These are phyloP conservation scores for Ceratocystis alfenasii DNA, from an alignment of 2,329 filamentous ascomycete genomes.

Conservation along the genomic window DNA sequence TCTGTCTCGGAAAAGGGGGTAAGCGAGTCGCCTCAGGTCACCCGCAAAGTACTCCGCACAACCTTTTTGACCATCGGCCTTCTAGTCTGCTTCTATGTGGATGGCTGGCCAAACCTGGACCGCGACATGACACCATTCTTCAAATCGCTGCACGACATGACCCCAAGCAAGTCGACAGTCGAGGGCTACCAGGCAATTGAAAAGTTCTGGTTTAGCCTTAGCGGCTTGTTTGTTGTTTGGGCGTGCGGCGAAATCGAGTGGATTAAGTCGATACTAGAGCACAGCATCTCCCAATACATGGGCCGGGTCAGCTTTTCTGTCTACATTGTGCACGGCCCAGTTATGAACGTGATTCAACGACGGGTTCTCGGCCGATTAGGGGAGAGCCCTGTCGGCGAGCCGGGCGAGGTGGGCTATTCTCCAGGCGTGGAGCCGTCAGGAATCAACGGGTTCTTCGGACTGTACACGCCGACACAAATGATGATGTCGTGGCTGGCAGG, in stretches of 20 bases:
- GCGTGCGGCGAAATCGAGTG: constrained; percentile 36
- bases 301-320: constrained; percentile 49
- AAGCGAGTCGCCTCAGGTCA: neutral
- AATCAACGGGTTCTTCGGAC: constrained; percentile 21
- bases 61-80: constrained; percentile 16
- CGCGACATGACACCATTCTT: constrained; percentile 22
- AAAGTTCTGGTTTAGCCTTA: constrained; percentile 45
- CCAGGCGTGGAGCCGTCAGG: constrained; percentile 15
- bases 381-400: constrained; percentile 18
- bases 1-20: neutral
- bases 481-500: constrained; percentile 21
- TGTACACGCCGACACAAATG: constrained; percentile 18
- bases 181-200: constrained; percentile 34
- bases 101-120: constrained; percentile 21
- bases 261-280: constrained; percentile 42
- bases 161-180: constrained; percentile 38
- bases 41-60: constrained; percentile 5
- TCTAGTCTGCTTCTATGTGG: constrained; percentile 29
- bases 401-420: constrained; percentile 15
- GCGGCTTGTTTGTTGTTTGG: constrained; percentile 41
- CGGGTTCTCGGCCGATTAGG: constrained; percentile 14
- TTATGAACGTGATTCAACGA: constrained; percentile 21
- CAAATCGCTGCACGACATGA: constrained; percentile 40
- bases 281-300: constrained; percentile 42
- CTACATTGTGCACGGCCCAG: constrained; percentile 43